phyloP scores from a whole-genome alignment of 1,139 yeast species.

The Magnusiomyces fungicola region DNA sequence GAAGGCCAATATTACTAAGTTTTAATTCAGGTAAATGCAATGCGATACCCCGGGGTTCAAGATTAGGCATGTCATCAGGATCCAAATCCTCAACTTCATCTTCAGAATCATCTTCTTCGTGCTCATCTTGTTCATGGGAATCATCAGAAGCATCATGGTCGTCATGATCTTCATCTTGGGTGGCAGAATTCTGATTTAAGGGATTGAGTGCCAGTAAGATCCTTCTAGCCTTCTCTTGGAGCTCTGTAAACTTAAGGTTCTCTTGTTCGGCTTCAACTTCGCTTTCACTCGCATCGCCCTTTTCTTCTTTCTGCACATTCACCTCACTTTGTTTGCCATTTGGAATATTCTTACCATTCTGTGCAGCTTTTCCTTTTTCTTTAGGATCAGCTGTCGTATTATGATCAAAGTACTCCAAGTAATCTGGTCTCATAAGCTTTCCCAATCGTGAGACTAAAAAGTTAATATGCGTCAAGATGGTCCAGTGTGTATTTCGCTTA shows the following conservation, averaged over 20 bases:
- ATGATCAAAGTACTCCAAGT: constrained; percentile 1
- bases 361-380: too few relatives aligned
- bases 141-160: background rate
- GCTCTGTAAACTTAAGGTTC: constrained; percentile 16
- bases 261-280: constrained; percentile 9
- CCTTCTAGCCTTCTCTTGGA: constrained; percentile 16
- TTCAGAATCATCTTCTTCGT: constrained; percentile 9
- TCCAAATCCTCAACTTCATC: constrained; percentile 10
- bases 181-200: background rate
- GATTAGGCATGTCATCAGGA: constrained; percentile 14
- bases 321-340: background rate
- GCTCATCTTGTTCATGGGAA: background rate
- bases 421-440: constrained; percentile 18
- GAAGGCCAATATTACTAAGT: constrained; percentile 30
- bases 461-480: constrained; percentile 28
- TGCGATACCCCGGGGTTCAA: constrained; percentile 31
- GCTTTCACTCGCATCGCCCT: constrained; percentile 1
- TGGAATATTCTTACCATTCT: background rate
- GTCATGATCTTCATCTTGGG: background rate
- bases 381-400: background rate
- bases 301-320: background rate
- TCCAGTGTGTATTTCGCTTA: constrained; percentile 22
- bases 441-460: constrained; percentile 25
- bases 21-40: constrained; percentile 28
- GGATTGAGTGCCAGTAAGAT: constrained; percentile 8